Conservation (phyloP, 345 rosid species). For the Litchi chinensis region DNA sequence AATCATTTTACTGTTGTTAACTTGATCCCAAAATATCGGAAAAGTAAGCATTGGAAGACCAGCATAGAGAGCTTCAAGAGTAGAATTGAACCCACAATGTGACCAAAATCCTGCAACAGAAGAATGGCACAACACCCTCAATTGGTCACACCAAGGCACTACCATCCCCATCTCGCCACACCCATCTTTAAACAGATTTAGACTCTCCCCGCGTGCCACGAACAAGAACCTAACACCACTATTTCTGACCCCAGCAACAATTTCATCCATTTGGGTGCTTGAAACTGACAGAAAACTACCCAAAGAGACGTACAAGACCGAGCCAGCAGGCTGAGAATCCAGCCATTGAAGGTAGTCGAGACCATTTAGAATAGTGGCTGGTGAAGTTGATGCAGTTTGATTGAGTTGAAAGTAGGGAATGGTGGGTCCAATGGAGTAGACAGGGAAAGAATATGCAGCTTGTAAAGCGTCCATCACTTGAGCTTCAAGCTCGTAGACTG, state of each 20-base stretch:
- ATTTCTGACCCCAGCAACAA: conserved; percentile 26
- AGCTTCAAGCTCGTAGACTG: conserved; percentile 38
- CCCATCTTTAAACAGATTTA: neutral
- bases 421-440: conserved; percentile 39
- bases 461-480: conserved; percentile 18
- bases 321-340: conserved; percentile 30
- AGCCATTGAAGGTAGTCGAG: conserved; percentile 25
- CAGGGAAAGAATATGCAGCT: conserved; percentile 7
- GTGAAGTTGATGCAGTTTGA: neutral
- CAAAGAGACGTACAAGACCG: conserved; percentile 43
- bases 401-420: conserved; percentile 29
- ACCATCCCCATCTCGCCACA: conserved; percentile 13
- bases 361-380: neutral
- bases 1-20: conserved; percentile 31
- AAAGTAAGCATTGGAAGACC: conserved; percentile 45
- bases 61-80: conserved; percentile 32
- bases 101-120: conserved; percentile 44
- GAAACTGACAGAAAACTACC: conserved; percentile 45
- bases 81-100: conserved; percentile 49
- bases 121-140: conserved; percentile 21
- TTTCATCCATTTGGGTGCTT: conserved; percentile 35
- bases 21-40: conserved; percentile 36
- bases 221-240: conserved; percentile 38
- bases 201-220: conserved; percentile 38
- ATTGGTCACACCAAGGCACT: conserved; percentile 44